Evolutionary conservation across 352 stramenopile species (phyloP), one percentile per base, ranked within the genome.

Genomic region (Globisporangium emineosum): DNA sequence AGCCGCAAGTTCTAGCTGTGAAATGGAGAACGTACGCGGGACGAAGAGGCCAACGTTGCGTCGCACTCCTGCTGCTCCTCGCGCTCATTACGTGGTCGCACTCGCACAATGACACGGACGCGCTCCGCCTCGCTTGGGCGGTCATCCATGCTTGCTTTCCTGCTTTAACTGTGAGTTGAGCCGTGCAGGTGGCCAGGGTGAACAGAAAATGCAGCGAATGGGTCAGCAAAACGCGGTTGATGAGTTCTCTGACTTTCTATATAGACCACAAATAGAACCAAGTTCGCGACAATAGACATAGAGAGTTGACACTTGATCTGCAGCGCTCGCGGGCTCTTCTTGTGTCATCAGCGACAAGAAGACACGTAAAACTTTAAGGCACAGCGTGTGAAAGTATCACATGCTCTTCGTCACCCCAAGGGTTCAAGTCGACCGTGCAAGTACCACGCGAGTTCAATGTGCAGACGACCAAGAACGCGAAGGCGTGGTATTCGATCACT

Each of bases 61-160:
- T 27, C 50, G 27, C 50, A 5, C 2, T 57, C 55, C 30, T 69
- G 72, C 21, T 75, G 64, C 32, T 82, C 66, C 54, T 94, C 86
- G n/a, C 82, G 78, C n/a, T 85, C 73, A 59, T 96, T 89, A 9
- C 70, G 62, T 10, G 88, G 89, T 1, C 89, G 86, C 30, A 96
- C 86, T 47, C 89, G 86, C 25, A 97, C 77, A 5, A 87, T 71
- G 7, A 96, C 88, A 37, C 89, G 84, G 8, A 93, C 79, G 17
- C 82, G 73, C 66, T 93, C 86, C 35, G 71, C 58, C 25, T 65
- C 68, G 55, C 78, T 76, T 42, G 70, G 60, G 19, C 43, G 29
- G 10, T 81, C 74, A 17, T 53, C 66, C 77, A 85, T 85, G 13
- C 27, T 25, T 35, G 8, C 32, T 19, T 17, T 23, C 29, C 12